Base-by-base conservation (phyloP, 192 early-diverging fungal species). In the Rhizophagus sp. region DNA sequence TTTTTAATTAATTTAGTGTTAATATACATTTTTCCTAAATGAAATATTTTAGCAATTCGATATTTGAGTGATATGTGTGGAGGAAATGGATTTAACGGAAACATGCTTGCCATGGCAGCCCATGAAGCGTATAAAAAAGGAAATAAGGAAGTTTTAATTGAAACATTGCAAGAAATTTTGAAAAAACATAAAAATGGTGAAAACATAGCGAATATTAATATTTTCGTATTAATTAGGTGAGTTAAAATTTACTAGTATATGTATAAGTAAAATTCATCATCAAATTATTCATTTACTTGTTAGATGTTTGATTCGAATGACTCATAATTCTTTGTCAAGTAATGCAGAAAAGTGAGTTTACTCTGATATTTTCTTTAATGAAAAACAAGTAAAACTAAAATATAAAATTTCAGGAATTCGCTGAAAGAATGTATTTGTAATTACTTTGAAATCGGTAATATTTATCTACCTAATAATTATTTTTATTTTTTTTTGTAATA, bases 391-490 rank as follows among this genome's bases (percentile, higher is more conserved):
- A 49, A 22, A 25, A 25, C 13, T 76, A 47, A 47, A 12, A 47
- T 65, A 76, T 76, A 41, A 62, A 33, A 65, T 49, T 50, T 66
- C 36, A 78, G 44, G 17, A 34, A 22, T 24, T 62, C 64, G 11
- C 36, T 75, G 17, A 75, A 62, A 41, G 24, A 81, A n/a, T 49
- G n/a, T 50, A 69, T 81, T 22, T 76, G 73, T 36, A 74, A 66
- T 44, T 78, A 81, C 66, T 75, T 81, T 70, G 80, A 81, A 62
- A 77, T 77, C 9, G 73, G 80, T 81, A 78, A 69, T 50, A 47
- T 44, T 19, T 49, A 10, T 73, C 34, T 36, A 36, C 33, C 70
- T 49, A 25, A 36, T 17, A 34, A 4, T 30, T 75, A 30, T 75
- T 70, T 41, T 17, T n/a, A n/a, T n/a, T 17, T 61, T 36, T 1